phyloP scores from a whole-genome alignment of 306 rosid species.

The Cyclanthera cordifolia region DNA sequence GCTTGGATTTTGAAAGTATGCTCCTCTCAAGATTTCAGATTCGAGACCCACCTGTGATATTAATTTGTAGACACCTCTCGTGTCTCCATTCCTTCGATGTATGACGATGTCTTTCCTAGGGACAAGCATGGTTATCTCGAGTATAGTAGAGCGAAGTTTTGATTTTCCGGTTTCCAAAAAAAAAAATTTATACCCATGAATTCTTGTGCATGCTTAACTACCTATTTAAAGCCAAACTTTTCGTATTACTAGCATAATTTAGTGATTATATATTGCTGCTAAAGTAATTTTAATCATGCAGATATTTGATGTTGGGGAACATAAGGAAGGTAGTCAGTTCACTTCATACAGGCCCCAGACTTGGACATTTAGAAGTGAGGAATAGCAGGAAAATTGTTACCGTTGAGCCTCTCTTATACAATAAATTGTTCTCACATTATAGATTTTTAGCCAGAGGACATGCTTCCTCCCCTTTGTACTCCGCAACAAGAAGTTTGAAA shows the following conservation, averaged over 20 bases:
- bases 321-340: conserved; percentile 39
- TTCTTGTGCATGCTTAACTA: background rate
- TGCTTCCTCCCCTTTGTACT: conserved; percentile 29
- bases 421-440: conserved; percentile 33
- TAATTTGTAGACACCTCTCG: too few relatives aligned
- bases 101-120: too few relatives aligned
- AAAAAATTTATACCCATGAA: background rate
- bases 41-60: too few relatives aligned
- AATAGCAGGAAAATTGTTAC: conserved; percentile 38
- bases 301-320: conserved; percentile 58
- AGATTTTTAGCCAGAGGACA: conserved; percentile 30
- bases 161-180: too few relatives aligned
- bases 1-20: too few relatives aligned
- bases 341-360: conserved; percentile 27
- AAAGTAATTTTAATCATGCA: conserved; percentile 31
- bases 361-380: conserved; percentile 23
- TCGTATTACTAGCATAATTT: background rate
- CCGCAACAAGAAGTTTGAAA: conserved; percentile 26
- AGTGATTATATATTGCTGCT: background rate
- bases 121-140: too few relatives aligned
- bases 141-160: too few relatives aligned
- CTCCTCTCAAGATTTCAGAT: too few relatives aligned
- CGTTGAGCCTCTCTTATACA: conserved; percentile 33
- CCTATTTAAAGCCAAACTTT: background rate
- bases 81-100: too few relatives aligned